phyloP scores from a whole-genome alignment of 2,329 filamentous ascomycete species.

The Fusarium equiseti region DNA sequence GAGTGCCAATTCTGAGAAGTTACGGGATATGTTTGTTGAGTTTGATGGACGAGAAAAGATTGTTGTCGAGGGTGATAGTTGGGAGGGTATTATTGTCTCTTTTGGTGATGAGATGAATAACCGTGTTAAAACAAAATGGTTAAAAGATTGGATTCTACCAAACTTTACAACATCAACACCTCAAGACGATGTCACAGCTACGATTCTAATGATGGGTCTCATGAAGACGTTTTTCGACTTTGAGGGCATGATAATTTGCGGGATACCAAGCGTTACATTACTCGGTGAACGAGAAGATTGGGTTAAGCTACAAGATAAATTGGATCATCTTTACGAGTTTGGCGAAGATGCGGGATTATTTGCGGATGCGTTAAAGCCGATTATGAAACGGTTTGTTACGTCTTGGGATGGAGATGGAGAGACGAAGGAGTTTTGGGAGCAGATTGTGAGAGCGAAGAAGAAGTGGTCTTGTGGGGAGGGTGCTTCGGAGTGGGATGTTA shows the following conservation, averaged over 20 bases:
- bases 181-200: constrained; percentile 56
- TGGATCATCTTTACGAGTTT: constrained; percentile 59
- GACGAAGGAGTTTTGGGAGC: constrained; percentile 57
- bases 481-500: constrained; percentile 53
- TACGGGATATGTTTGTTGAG: constrained; percentile 60
- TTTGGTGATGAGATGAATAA: constrained; percentile 58
- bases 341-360: constrained; percentile 59
- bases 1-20: constrained; percentile 59
- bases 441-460: constrained; percentile 55
- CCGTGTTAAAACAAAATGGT: constrained; percentile 55
- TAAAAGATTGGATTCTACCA: constrained; percentile 58
- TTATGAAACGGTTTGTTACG: constrained; percentile 59
- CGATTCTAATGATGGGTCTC: constrained; percentile 60
- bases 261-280: constrained; percentile 58
- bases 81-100: constrained; percentile 44
- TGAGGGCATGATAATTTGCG: constrained; percentile 55
- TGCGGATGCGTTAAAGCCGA: constrained; percentile 55
- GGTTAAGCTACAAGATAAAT: constrained; percentile 54
- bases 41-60: constrained; percentile 59
- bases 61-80: constrained; percentile 42
- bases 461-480: constrained; percentile 48
- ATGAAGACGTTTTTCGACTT: constrained; percentile 57
- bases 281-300: constrained; percentile 56
- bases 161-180: constrained; percentile 57
- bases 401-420: constrained; percentile 57